Base-by-base conservation (phyloP, 345 rosid genomes). In the Draba incana region DNA sequence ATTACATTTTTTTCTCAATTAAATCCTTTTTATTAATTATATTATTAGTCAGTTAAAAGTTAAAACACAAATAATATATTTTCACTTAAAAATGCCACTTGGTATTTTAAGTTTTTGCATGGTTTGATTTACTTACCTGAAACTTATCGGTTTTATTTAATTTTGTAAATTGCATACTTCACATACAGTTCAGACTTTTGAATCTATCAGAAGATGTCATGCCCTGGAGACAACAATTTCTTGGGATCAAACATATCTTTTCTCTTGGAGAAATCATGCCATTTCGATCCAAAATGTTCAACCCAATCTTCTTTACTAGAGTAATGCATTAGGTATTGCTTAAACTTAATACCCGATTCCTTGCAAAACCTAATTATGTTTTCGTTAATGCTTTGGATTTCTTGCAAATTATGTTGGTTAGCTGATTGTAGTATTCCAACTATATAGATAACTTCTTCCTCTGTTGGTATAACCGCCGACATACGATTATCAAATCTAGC, bases 401-500 rank as follows among this genome's bases (percentile, higher is more conserved):
- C 76, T 54, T 41, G 49, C 86, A 86, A 81, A 27, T 75, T 66
- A 10, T 87, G 74, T 20, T 23, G 12, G 13, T 57, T 82, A 49
- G 96, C 78, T 25, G 95, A 78, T 61, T 81, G 86, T 72, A 93
- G 61, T 66, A 90, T 72, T 69, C 96, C 97, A 1, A 93, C 81
- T 0, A 95, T 64, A 70, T 93, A 93, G 76, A 90, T 67, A 9
- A 88, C 74, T 0, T 93, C 91, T 70, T 88, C 96, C 55, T 82
- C 92, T 2, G 86, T 82, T 39, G 97, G 91, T 64, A 84, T 77
- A 15, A 79, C 84, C 2, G 87, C 92, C 0, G 98, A 93, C 79
- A 78, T 93, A 58, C 80, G 80, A 23, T 84, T 80, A 67, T 93
- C 88, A 97, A 97, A 93, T 77, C 97, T 93, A 85, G n/a, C 3